Evolutionary conservation across 352 stramenopile species (phyloP).

Genomic region (Pythium dissotocum): DNA sequence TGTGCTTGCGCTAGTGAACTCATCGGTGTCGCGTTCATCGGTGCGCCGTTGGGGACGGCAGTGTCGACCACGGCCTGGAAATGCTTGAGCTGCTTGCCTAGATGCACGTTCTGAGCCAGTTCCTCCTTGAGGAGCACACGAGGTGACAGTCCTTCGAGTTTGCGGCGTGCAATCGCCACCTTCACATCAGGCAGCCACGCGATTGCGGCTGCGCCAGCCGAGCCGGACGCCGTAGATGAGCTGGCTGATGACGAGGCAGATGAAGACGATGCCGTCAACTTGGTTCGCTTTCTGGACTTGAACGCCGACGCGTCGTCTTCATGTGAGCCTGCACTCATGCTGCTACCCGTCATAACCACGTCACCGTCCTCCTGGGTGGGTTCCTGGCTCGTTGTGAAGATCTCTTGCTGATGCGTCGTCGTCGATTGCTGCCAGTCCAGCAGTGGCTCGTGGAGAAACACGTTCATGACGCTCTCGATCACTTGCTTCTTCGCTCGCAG

Average conservation of each 20-base stretch:
- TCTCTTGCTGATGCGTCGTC: slow-evolving; percentile 55
- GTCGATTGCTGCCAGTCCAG: slow-evolving; percentile 87
- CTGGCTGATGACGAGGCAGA: slow-evolving; percentile 3
- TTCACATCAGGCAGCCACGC: slow-evolving; percentile 78
- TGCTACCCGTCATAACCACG: slow-evolving; percentile 8
- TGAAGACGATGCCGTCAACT: background rate
- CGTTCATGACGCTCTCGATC: slow-evolving; percentile 89
- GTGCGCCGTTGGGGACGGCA: slow-evolving; percentile 18
- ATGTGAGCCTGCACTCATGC: background rate
- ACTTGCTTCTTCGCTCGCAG: slow-evolving; percentile 81
- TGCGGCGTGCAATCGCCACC: slow-evolving; percentile 69
- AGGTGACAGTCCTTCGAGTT: slow-evolving; percentile 79
- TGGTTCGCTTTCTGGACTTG: slow-evolving; percentile 11
- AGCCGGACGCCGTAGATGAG: background rate
- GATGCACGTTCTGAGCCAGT: slow-evolving; percentile 63
- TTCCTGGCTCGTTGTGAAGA: slow-evolving; percentile 44
- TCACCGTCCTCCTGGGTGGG: slow-evolving; percentile 22
- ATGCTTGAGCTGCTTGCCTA: slow-evolving; percentile 52
- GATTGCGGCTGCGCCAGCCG: slow-evolving; percentile 9
- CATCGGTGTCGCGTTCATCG: slow-evolving; percentile 31
- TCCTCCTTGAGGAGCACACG: slow-evolving; percentile 70
- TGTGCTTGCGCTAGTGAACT: slow-evolving; percentile 78
- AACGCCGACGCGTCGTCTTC: background rate
- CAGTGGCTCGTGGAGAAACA: slow-evolving; percentile 91
- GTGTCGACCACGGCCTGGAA: slow-evolving; percentile 64